Evolutionary conservation across 495 filamentous ascomycete genomes (phyloP).

Genomic region (Penicillium coprophilum): DNA sequence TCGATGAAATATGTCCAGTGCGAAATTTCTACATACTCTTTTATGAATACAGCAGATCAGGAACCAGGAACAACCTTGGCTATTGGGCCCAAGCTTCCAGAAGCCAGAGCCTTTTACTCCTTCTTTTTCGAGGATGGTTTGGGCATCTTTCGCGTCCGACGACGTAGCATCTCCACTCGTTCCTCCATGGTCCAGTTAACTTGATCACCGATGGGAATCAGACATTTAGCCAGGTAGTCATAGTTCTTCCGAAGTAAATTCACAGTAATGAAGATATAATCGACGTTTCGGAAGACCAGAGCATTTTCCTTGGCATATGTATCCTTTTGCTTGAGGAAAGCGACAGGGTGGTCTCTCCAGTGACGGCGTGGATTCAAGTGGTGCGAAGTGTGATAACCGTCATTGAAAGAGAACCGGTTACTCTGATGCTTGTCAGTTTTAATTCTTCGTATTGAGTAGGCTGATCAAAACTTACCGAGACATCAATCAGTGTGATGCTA

Average conservation of each 20-base stretch:
- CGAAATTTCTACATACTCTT: not conserved
- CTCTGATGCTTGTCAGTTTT: slow-evolving; percentile 42
- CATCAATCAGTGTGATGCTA: slow-evolving; percentile 72
- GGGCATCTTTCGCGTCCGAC: slow-evolving; percentile 59
- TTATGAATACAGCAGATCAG: not conserved
- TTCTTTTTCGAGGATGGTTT: slow-evolving; percentile 53
- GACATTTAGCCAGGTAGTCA: slow-evolving; percentile 56
- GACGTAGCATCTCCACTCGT: slow-evolving; percentile 59
- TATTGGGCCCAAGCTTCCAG: not conserved
- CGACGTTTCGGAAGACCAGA: slow-evolving; percentile 69
- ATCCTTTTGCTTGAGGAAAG: slow-evolving; percentile 62
- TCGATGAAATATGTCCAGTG: slow-evolving; percentile 2
- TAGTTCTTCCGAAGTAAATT: slow-evolving; percentile 63
- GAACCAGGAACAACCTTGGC: not conserved
- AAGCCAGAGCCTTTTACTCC: slow-evolving; percentile 18
- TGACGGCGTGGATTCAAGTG: slow-evolving; percentile 71
- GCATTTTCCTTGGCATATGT: slow-evolving; percentile 60
- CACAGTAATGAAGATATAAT: slow-evolving; percentile 67
- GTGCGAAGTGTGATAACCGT: slow-evolving; percentile 77
- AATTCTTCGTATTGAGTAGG: not conserved
- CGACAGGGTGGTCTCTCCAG: slow-evolving; percentile 70
- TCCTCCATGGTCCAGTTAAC: slow-evolving; percentile 59
- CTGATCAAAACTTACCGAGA: slow-evolving; percentile 54
- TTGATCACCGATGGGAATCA: slow-evolving; percentile 71
- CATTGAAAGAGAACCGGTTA: slow-evolving; percentile 74